Conservation (phyloP, 179 eudicot genomes). For the Carnegiea gigantea region DNA sequence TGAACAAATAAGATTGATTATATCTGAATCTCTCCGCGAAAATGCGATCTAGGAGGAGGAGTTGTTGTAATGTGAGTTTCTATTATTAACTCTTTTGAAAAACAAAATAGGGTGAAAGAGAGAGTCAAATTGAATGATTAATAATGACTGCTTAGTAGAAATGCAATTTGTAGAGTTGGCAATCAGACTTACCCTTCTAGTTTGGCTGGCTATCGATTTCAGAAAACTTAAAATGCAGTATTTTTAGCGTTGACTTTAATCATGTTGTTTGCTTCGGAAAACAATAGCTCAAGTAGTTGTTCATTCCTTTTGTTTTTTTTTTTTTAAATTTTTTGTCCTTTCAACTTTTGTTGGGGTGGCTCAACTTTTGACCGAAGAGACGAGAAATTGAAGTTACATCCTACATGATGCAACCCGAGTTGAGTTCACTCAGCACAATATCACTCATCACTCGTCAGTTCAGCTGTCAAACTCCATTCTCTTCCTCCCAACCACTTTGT, state of each 20-base stretch:
- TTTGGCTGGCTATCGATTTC: neutral
- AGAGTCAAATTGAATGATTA: neutral
- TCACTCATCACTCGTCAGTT: neutral
- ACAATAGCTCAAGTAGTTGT: neutral
- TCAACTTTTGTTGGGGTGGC: neutral
- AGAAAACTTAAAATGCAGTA: neutral
- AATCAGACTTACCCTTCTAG: neutral
- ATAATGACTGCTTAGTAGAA: neutral
- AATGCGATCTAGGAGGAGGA: no score
- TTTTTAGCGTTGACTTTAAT: neutral
- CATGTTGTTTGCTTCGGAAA: neutral
- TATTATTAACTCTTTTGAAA: neutral
- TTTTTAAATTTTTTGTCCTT: neutral
- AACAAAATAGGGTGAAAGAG: neutral
- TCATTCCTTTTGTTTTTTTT: neutral
- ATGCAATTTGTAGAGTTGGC: neutral
- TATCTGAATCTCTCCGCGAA: no score
- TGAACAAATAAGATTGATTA: no score
- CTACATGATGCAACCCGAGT: neutral
- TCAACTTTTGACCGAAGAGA: constrained; percentile 1
- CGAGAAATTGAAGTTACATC: neutral
- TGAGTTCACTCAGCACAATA: neutral
- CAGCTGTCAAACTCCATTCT: neutral
- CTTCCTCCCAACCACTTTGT: neutral
- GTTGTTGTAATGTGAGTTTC: neutral